Percentiles rank a stretch among this genome's conserved stretches.
phyloP scores from a whole-genome alignment of 805 yeast species.

The Candida cerambycidarum region DNA sequence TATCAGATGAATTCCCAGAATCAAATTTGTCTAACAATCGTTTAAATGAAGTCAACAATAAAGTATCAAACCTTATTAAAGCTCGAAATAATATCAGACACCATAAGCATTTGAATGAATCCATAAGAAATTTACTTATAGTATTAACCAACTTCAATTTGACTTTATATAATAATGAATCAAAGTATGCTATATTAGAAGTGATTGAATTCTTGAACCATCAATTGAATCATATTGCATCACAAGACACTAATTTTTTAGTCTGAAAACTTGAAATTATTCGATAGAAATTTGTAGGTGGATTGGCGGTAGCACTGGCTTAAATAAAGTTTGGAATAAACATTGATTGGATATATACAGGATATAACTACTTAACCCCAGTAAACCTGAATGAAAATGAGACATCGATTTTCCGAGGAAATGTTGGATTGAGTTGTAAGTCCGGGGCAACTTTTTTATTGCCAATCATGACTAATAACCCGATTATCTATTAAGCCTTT shows the following conservation, averaged over 20 bases:
- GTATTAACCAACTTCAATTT: constrained; percentile 10
- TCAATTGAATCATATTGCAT: background rate
- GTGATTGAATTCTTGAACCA: background rate
- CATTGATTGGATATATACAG: background rate
- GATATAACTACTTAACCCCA: constrained; percentile 1
- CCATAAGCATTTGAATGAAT: background rate
- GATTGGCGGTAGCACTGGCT: too few relatives aligned
- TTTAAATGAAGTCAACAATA: too few relatives aligned
- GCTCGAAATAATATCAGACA: background rate
- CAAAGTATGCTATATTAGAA: constrained; percentile 3
- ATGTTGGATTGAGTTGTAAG: background rate
- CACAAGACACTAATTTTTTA: background rate
- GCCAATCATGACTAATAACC: background rate
- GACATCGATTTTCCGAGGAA: constrained; percentile 7
- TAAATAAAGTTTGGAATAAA: too few relatives aligned
- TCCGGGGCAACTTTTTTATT: constrained; percentile 1
- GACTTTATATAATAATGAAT: background rate
- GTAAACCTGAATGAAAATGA: background rate
- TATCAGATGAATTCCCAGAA: background rate
- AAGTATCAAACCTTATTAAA: background rate
- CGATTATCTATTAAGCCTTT: too few relatives aligned
- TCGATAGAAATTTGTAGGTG: background rate
- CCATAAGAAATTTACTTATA: constrained; percentile 8
- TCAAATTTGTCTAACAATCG: background rate
- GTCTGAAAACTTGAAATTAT: too few relatives aligned